Evolutionary conservation across 2,329 filamentous ascomycete species (phyloP).

Genomic region (Paecilomyces sp.): DNA sequence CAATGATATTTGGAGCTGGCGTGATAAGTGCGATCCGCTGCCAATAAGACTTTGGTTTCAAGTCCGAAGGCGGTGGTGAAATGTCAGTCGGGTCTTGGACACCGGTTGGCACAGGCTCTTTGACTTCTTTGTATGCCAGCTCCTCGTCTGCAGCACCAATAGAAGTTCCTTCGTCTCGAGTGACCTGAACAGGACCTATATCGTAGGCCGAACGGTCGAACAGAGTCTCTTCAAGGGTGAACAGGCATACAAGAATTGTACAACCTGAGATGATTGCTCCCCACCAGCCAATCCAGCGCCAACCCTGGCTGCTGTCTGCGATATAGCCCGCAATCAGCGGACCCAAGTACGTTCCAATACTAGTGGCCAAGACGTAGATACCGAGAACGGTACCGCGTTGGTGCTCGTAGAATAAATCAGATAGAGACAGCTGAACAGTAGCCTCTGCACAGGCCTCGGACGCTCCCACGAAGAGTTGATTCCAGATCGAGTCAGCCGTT

Average conservation of each 20-base stretch:
- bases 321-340: slow-evolving; percentile 49
- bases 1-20: slow-evolving; percentile 47
- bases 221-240: slow-evolving; percentile 47
- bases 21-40: slow-evolving; percentile 52
- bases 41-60: slow-evolving; percentile 44
- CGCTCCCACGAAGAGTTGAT: slow-evolving; percentile 51
- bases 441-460: slow-evolving; percentile 52
- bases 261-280: slow-evolving; percentile 43
- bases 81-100: background rate
- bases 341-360: slow-evolving; percentile 50
- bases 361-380: slow-evolving; percentile 50
- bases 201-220: slow-evolving; percentile 12
- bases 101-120: background rate
- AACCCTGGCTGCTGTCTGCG: slow-evolving; percentile 39
- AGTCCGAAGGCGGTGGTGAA: slow-evolving; percentile 9
- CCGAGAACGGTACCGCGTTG: slow-evolving; percentile 49
- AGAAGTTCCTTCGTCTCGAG: slow-evolving; percentile 2
- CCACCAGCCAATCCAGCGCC: slow-evolving; percentile 51
- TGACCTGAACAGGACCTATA: background rate
- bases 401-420: slow-evolving; percentile 53
- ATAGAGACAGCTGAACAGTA: slow-evolving; percentile 50
- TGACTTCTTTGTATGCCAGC: slow-evolving; percentile 1
- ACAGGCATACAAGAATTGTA: slow-evolving; percentile 44
- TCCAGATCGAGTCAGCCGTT: slow-evolving; percentile 45
- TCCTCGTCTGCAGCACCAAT: slow-evolving; percentile 5